Evolutionary conservation across 2,329 filamentous ascomycete species (phyloP), one percentile per base, ranked within the genome.

Genomic region (Diaporthe sp.): DNA sequence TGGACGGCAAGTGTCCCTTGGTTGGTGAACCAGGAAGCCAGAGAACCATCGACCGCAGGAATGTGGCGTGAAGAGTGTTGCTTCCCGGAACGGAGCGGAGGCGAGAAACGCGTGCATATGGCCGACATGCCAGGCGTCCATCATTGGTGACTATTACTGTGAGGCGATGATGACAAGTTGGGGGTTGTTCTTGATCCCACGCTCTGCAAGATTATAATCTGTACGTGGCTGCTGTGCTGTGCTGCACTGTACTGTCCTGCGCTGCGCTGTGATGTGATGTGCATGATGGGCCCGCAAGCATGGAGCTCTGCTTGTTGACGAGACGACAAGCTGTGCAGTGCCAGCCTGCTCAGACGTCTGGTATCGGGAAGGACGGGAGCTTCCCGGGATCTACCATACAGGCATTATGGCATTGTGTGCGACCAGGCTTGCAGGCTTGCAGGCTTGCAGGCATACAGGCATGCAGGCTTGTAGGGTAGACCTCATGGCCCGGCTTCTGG

Each of bases 231-330:
- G 65, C 44, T 51, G 17, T 59, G 31, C 57, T 34, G 17, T 3
- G 34, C 31, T n/a, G 15, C 37, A 31, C 55, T 19, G 22, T 31
- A 15, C 59, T 51, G 44, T 37, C 2, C 62, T 42, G 65, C 15
- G 31, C 65, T 55, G 65, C 34, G 65, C n/a, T 42, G 49, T 69
- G 65, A 55, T 55, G 46, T 46, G 65, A 51, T 69, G 65, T 55
- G 61, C 61, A 69, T 69, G 49, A 31, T 31, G 34, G 65, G 65
- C 13, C 46, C 65, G 46, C 65, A 51, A 68, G 65, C 62, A 68
- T 51, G 12, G 44, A 51, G 44, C 31, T 37, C 46, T 53, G 31
- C 65, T 3, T 19, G 46, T 53, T 53, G 46, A 53, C 3, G 65
- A 39, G 65, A 53, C 65, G 46, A 68, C 13, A 13, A 42, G 49